phyloP scores from a whole-genome alignment of 1,139 yeast species.

The Suhomyces bokatorum region DNA sequence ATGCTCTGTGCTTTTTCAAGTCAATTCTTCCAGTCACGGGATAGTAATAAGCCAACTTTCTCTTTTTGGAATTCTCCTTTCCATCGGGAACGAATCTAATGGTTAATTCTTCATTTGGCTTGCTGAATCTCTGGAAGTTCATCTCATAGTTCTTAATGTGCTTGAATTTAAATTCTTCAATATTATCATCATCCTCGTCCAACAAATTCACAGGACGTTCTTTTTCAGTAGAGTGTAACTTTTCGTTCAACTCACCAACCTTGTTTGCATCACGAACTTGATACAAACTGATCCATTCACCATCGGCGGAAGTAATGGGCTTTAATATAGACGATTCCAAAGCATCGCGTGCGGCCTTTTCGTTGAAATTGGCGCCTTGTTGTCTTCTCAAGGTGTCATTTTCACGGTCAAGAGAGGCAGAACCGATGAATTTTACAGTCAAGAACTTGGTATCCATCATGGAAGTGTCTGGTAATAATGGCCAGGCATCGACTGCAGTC shows the following conservation, averaged over 20 bases:
- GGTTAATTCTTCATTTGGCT: slow-evolving; percentile 47
- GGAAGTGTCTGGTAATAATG: slow-evolving; percentile 84
- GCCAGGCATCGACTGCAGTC: slow-evolving; percentile 77
- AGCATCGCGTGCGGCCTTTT: slow-evolving; percentile 42
- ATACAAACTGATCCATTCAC: slow-evolving; percentile 83
- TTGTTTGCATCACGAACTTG: slow-evolving; percentile 30
- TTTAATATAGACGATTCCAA: slow-evolving; percentile 69
- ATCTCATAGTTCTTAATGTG: slow-evolving; percentile 82
- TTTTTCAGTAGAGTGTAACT: slow-evolving; percentile 51
- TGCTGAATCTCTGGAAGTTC: slow-evolving; percentile 51
- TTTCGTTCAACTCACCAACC: slow-evolving; percentile 39
- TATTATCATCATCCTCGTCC: slow-evolving; percentile 42
- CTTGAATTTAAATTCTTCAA: slow-evolving; percentile 50
- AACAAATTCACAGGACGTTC: slow-evolving; percentile 46
- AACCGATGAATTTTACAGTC: slow-evolving; percentile 74
- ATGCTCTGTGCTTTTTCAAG: slow-evolving; percentile 76
- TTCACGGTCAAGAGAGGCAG: slow-evolving; percentile 62
- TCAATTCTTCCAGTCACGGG: slow-evolving; percentile 80
- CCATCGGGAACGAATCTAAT: slow-evolving; percentile 56
- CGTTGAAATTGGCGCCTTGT: slow-evolving; percentile 38
- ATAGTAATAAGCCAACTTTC: slow-evolving; percentile 67
- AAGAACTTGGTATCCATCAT: slow-evolving; percentile 78
- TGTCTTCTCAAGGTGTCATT: slow-evolving; percentile 36
- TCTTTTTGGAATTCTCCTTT: slow-evolving; percentile 56
- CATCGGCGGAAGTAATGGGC: slow-evolving; percentile 71